Percentiles rank a stretch among this genome's conserved stretches.
Conservation (phyloP, 495 filamentous ascomycete genomes). For the Hypoxylon rickii region DNA sequence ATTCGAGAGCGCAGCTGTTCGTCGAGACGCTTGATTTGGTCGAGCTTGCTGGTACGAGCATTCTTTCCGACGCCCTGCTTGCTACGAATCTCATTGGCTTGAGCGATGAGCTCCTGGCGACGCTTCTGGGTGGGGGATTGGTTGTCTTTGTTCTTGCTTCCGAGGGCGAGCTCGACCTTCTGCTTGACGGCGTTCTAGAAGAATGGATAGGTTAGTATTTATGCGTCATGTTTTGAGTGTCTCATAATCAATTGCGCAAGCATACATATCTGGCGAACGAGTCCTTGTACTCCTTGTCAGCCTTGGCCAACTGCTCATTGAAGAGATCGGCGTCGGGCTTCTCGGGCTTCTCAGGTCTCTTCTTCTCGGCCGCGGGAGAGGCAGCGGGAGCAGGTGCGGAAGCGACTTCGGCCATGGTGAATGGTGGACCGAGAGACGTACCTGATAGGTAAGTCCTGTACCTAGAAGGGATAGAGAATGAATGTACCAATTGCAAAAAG, state of each 20-base stretch:
- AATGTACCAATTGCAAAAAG: no score
- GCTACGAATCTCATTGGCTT: constrained; percentile 72
- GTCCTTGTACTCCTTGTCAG: constrained; percentile 80
- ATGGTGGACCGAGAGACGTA: no score
- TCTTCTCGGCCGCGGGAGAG: constrained; percentile 47
- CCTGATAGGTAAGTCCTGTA: constrained; percentile 2
- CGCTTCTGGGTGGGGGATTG: constrained; percentile 74
- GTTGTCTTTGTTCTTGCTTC: constrained; percentile 68
- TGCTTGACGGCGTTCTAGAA: constrained; percentile 77
- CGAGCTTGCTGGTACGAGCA: constrained; percentile 70
- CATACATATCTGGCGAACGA: constrained; percentile 75
- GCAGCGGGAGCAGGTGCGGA: constrained; percentile 41
- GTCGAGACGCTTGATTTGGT: constrained; percentile 86
- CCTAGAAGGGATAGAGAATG: constrained; percentile 8
- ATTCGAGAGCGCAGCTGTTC: constrained; percentile 79
- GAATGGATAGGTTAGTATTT: constrained; percentile 31
- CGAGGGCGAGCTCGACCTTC: constrained; percentile 79
- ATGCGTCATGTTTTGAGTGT: not conserved
- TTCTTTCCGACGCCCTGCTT: constrained; percentile 86
- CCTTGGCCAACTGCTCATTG: constrained; percentile 71
- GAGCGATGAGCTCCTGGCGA: constrained; percentile 77
- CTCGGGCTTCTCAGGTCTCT: constrained; percentile 69
- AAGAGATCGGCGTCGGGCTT: constrained; percentile 73
- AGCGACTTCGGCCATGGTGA: constrained; percentile 46
- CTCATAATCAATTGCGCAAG: constrained; percentile 41